Conservation (phyloP, 495 filamentous ascomycete species). For the Daldinia loculata region DNA sequence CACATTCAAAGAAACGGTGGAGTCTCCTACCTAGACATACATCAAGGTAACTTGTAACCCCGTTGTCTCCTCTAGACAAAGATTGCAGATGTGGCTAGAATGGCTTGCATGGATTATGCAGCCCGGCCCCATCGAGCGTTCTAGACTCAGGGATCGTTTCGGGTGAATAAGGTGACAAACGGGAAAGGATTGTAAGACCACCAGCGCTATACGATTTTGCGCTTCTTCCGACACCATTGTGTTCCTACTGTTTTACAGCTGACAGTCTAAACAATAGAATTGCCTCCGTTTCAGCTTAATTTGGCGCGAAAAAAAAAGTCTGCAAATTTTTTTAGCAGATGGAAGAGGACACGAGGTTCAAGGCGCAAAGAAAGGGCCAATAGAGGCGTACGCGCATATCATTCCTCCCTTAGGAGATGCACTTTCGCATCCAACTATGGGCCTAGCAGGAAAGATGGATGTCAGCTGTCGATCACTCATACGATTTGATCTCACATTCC, state of each 20-base stretch:
- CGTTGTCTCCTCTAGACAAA: slow-evolving; percentile 40
- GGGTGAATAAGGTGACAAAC: slow-evolving; percentile 44
- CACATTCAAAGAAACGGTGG: slow-evolving; percentile 37
- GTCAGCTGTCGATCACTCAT: slow-evolving; percentile 43
- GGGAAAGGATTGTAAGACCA: slow-evolving; percentile 36
- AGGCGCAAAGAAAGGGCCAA: slow-evolving; percentile 14
- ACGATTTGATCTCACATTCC: slow-evolving; percentile 42
- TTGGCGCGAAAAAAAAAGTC: slow-evolving; percentile 14
- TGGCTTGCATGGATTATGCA: slow-evolving; percentile 43
- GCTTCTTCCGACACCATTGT: slow-evolving; percentile 21
- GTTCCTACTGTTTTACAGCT: slow-evolving; percentile 14
- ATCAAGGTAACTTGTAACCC: slow-evolving; percentile 41
- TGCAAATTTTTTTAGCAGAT: slow-evolving; percentile 12
- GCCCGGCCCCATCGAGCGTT: slow-evolving; percentile 39
- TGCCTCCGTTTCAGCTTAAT: slow-evolving; percentile 21
- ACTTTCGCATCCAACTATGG: slow-evolving; percentile 33
- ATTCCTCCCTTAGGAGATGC: slow-evolving; percentile 38
- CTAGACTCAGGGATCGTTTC: slow-evolving; percentile 38
- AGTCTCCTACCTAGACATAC: slow-evolving; percentile 37
- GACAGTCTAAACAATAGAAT: slow-evolving; percentile 20
- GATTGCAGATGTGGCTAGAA: slow-evolving; percentile 40
- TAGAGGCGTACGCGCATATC: slow-evolving; percentile 33
- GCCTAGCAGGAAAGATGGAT: slow-evolving; percentile 36
- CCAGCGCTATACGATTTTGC: slow-evolving; percentile 32
- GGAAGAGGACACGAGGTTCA: slow-evolving; percentile 18